These are phyloP conservation scores for Raddia guianensis DNA, from an alignment of 176 grass and related monocot species.

Conservation along the genomic window DNA sequence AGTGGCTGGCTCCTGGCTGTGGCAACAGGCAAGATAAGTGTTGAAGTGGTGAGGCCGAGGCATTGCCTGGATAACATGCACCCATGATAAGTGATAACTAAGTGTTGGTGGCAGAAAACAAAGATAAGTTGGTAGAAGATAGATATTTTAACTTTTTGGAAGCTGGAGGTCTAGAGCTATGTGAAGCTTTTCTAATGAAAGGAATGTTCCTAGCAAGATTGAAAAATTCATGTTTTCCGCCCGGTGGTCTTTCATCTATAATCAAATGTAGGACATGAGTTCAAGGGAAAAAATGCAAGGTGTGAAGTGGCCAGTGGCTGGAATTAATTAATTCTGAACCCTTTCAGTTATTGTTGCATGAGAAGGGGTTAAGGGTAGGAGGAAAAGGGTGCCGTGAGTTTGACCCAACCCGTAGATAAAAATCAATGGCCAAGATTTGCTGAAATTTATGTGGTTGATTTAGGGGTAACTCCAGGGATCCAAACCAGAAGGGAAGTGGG, in stretches of 20 bases:
- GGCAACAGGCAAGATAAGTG: too few relatives aligned
- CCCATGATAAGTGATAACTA: neutral
- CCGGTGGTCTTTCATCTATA: neutral
- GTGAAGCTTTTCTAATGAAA: neutral
- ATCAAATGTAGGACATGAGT: neutral
- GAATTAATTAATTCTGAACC: neutral
- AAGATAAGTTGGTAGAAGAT: neutral
- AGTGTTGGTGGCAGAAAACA: neutral
- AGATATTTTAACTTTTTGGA: neutral
- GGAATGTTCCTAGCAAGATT: neutral
- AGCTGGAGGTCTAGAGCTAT: neutral
- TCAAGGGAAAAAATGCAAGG: neutral
- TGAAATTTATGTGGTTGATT: too few relatives aligned
- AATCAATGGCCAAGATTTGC: too few relatives aligned
- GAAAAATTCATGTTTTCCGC: neutral
- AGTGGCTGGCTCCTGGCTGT: too few relatives aligned
- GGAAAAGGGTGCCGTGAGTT: too few relatives aligned
- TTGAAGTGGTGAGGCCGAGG: too few relatives aligned
- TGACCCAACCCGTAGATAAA: too few relatives aligned
- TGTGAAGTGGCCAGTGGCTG: neutral
- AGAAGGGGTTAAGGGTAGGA: too few relatives aligned
- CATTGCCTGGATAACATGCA: neutral
- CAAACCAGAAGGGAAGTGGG: neutral
- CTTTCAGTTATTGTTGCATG: neutral
- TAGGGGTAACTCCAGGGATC: too few relatives aligned